Evolutionary conservation across 2,329 filamentous ascomycete genomes (phyloP), one percentile per base, ranked within the genome.

Genomic region (Claviceps sp.): DNA sequence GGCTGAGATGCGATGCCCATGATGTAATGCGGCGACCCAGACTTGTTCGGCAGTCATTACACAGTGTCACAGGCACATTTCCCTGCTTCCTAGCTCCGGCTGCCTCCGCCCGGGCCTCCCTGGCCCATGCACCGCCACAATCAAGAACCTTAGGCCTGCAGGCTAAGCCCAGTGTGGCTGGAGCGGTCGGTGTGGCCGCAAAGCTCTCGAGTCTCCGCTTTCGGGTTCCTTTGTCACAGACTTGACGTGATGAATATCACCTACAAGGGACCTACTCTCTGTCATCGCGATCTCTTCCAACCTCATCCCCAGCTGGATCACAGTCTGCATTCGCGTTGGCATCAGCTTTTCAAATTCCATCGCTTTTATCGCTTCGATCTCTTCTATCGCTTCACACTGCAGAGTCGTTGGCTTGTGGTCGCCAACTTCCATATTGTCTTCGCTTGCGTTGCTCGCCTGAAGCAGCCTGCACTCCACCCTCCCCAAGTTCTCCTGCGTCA

Each of bases 1-100:
- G 29, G 29, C 42, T 49, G 9, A 50, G 22, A 45, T 51, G 45
- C 13, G 40, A 49, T 34, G 20, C 26, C 56, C 47, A 61, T 61
- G 59, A 61, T 61, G 59, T 61, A 61, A 61, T 59, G 52, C 23
- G 38, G 7, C 20, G 8, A 26, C 13, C 16, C 42, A 22, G 37
- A 48, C 47, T 37, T 48, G 47, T 37, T 26, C 7, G 37, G 37
- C 47, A 48, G 17, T 48, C 34, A 20, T 40, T 48, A 37, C 36
- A 14, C 37, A n/a, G n/a, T n/a, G n/a, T n/a, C n/a, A n/a, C n/a
- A 36, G 47, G 37, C 47, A 22, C 42, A 20, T 14, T 44, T 44
- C 20, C 40, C 40, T 43, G 16, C n/a, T 9, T 42, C 17, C 7
- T 42, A n/a, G 11, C 17, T 23, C 40, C n/a, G 51, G 48, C 52